Evolutionary conservation across 306 rosid genomes (phyloP), one percentile per base, ranked within the genome.

Genomic region (Argentina anserina): DNA sequence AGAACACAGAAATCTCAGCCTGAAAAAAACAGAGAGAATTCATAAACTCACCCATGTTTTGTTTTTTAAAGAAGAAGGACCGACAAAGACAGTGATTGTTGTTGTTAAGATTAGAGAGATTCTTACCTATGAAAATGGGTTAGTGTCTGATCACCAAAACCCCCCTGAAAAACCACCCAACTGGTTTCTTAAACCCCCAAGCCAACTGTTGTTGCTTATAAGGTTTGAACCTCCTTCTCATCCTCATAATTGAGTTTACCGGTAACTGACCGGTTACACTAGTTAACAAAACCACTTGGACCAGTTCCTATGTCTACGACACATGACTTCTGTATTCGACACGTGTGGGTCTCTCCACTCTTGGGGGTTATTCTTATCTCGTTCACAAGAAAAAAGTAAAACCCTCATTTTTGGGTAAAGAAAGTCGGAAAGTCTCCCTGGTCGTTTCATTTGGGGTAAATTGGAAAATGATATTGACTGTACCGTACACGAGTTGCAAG

Each of bases 291-390:
- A 69, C 72, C 59, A 65, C 67, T 74, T 79, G 83, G 90, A 87
- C 76, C 87, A 71, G 82, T 90, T 87, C 83, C 77, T 80, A 20
- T 71, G 72, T 78, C 74, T 74, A 73, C 80, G 88, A 72, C 72
- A 31, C 36, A 52, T 29, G 53, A 78, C 43, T 82, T 76, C 75
- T 72, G 20, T 78, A 78, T 1, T 74, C 65, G 34, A 80, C 92
- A 90, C 89, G 88, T 86, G 96, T 75, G 62, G 60, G 50, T 34
- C 75, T 76, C 86, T 80, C 90, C 95, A 76, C 77, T 67, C 64
- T 59, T 72, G 80, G 72, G 56, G 80, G 17, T 70, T 47, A 49
- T 75, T 85, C 86, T 82, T 81, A 82, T 90, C 90, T 82, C 79
- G 36, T 76, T 84, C 87, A 56, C 81, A 68, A 67, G n/a, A 71